Base-by-base conservation (phyloP, 441 rosid species). In the Hura crepitans region DNA sequence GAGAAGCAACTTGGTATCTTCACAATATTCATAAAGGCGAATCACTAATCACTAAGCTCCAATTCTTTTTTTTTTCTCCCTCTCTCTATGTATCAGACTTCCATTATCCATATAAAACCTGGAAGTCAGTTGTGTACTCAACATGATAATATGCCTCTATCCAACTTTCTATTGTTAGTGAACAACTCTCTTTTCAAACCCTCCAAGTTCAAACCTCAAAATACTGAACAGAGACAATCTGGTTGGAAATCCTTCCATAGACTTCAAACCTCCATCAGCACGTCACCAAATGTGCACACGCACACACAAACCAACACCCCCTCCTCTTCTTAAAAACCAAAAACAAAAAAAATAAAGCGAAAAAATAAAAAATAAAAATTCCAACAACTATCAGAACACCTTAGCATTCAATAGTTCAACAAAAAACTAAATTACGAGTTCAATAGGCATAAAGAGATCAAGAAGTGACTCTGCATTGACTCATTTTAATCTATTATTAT, bases 401-500 rank as follows among this genome's bases (percentile, higher is more conserved):
- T 27, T 25, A 55, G 12, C 18, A 28, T 31, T 55, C 25, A 55
- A 68, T 62, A 12, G 22, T 56, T 43, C 20, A 6, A 28, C 18
- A 18, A 28, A 39, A 67, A 68, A 56, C 25, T 58, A 55, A 25
- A 57, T 13, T 6, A 22, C 42, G 62, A 27, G 54, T 56, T 54
- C 9, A 25, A 54, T 18, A 55, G 27, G 25, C 17, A 27, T 6
- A 23, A 68, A 22, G 42, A 68, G 42, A 27, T 25, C 4, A 51
- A 62, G 66, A 63, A 54, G 4, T 63, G 25, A 53, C 2, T 46
- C 57, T 15, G 30, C 13, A 47, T 13, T 35, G 27, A 11, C 59
- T 33, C 1, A 6, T 11, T 20, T 11, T 3, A 23, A 18, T n/a
- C 23, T 45, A n/a, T 6, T 17, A 45, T 14, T 8, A 12, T 11